Evolutionary conservation across 148 eudicot genomes (phyloP).

Genomic region (Rheum nobile): DNA sequence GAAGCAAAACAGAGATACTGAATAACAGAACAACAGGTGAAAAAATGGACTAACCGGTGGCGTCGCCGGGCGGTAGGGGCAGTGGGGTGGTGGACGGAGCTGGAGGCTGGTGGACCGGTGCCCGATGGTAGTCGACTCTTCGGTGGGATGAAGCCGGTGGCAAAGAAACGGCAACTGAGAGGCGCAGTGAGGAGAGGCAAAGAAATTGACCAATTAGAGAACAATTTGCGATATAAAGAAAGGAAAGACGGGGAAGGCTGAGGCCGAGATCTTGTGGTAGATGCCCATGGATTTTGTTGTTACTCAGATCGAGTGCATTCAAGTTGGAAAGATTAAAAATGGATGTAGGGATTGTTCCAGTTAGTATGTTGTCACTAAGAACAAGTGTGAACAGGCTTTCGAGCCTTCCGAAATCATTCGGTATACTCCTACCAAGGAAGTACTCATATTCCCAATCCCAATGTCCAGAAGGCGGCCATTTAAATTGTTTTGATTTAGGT

Average conservation of each 20-base stretch:
- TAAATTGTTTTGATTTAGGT: neutral
- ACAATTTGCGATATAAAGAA: neutral
- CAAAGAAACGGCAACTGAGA: no score
- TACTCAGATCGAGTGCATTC: neutral
- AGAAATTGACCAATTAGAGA: neutral
- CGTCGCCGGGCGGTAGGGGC: no score
- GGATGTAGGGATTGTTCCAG: slow-evolving; percentile 17
- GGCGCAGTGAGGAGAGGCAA: no score
- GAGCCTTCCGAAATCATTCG: neutral
- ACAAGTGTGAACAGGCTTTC: neutral
- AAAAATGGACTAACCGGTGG: no score
- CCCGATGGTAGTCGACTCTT: no score
- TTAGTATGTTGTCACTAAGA: slow-evolving; percentile 2
- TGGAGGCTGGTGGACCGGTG: no score
- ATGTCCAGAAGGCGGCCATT: neutral
- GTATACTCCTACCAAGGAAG: neutral
- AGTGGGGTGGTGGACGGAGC: no score
- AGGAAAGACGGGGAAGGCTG: neutral
- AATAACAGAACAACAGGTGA: no score
- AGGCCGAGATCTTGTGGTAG: slow-evolving; percentile 16
- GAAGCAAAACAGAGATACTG: no score
- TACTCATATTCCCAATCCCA: neutral
- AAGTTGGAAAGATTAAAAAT: slow-evolving; percentile 18
- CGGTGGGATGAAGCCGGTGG: no score
- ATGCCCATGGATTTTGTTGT: slow-evolving; percentile 13